phyloP scores from a whole-genome alignment of 257 asterid species.

The Linderniella brevidens region DNA sequence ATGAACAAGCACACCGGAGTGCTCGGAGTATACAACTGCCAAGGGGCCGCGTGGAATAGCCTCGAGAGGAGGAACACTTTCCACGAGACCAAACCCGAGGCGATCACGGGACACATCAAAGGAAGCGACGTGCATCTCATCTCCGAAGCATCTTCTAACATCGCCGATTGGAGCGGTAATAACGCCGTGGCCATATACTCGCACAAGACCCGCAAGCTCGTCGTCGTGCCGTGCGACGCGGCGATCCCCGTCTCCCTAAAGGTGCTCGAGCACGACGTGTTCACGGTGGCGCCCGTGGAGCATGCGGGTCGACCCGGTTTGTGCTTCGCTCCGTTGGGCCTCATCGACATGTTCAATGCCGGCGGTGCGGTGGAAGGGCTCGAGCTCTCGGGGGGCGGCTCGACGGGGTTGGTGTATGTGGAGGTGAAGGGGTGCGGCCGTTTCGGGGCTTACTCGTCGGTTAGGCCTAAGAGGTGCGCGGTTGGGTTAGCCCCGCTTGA shows the following conservation, averaged over 20 bases:
- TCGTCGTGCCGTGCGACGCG: slow-evolving; percentile 30
- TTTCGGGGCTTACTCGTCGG: slow-evolving; percentile 36
- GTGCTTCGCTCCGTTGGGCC: slow-evolving; percentile 63
- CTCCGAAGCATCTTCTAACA: slow-evolving; percentile 32
- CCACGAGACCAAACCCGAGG: slow-evolving; percentile 44
- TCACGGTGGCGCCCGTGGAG: slow-evolving; percentile 52
- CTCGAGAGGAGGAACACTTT: slow-evolving; percentile 56
- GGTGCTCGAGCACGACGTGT: slow-evolving; percentile 65
- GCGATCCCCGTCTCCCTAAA: slow-evolving; percentile 58
- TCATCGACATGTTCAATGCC: slow-evolving; percentile 67
- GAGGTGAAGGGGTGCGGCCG: slow-evolving; percentile 35
- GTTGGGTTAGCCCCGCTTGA: slow-evolving; percentile 19
- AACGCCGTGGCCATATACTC: slow-evolving; percentile 30
- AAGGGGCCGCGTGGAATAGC: slow-evolving; percentile 83
- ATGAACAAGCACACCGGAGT: slow-evolving; percentile 73
- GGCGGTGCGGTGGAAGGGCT: slow-evolving; percentile 74
- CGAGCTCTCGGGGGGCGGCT: slow-evolving; percentile 20
- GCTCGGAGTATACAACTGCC: slow-evolving; percentile 78
- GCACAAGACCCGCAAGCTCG: slow-evolving; percentile 25
- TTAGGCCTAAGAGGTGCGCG: slow-evolving; percentile 22
- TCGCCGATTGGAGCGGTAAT: slow-evolving; percentile 41
- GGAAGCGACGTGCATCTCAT: slow-evolving; percentile 66
- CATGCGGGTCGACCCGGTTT: slow-evolving; percentile 22
- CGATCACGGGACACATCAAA: slow-evolving; percentile 45
- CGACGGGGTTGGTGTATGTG: slow-evolving; percentile 11